Evolutionary conservation across 2,329 filamentous ascomycete genomes (phyloP), one percentile per base, ranked within the genome.

Genomic region (Phyllachora maydis): DNA sequence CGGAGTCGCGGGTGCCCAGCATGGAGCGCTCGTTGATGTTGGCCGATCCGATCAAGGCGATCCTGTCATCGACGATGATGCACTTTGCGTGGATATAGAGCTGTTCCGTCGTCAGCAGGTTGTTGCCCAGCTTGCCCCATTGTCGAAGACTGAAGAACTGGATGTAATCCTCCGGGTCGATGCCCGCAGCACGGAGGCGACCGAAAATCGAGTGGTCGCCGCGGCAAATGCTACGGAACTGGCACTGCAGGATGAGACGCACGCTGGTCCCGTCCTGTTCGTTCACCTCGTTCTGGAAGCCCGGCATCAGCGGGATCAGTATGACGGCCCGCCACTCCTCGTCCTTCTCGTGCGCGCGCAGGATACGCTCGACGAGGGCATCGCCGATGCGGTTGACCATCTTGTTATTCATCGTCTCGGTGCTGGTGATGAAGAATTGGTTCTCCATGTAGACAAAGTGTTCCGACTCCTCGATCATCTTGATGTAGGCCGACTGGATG

Each of bases 381-480:
- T 95, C 85, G 23, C 85, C 85, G 35, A 98, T 93, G 33, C 73
- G 70, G 46, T 98, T 98, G 43, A 81, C 65, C 32, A 98, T 88
- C 41, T 72, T 79, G 8, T 75, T 78, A 24, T 76, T 77, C 36
- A 92, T 70, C 4, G 83, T 82, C 39, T 88, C 76, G 23, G 78
- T 88, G 34, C 79, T 91, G 17, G 79, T 90, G 45, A 98, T 77
- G 53, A 91, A 98, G 50, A 95, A 98, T 41, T 98, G 88, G 42
- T 98, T 98, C 45, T 98, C 88, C 34, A 95, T 92, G 47, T 98
- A 95, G 24, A 95, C 79, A 39, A 93, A 92, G 45, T 95, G 88
- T 22, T 98, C 81, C 2, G 82, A 93, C 32, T 85, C 75, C 33
- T 88, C 74, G 35, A 98, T 98, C 56, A 91, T 69, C 43, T 90